Evolutionary conservation across 352 stramenopile species (phyloP).

Genomic region (Globisporangium abappressorium): DNA sequence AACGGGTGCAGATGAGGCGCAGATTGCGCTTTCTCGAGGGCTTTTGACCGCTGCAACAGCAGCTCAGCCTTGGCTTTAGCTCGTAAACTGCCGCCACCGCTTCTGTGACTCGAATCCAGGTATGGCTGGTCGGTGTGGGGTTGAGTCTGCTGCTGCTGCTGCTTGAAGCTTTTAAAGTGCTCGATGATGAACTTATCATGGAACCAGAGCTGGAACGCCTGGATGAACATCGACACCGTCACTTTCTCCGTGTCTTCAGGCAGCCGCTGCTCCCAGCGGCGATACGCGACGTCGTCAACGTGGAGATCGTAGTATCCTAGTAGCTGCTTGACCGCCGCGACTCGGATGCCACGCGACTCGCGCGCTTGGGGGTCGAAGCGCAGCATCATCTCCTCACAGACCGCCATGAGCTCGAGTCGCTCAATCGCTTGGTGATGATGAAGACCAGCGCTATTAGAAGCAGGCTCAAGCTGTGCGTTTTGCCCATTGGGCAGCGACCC

Average conservation of each 20-base stretch:
- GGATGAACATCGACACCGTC: conserved; percentile 36
- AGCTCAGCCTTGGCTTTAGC: background rate
- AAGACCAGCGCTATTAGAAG: background rate
- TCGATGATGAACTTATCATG: conserved; percentile 41
- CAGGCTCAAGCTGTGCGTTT: background rate
- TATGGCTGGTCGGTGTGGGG: conserved; percentile 6
- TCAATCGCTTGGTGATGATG: background rate
- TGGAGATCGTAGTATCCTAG: conserved; percentile 38
- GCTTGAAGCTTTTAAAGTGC: conserved; percentile 20
- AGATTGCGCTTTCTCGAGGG: conserved; percentile 27
- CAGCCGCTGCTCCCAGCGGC: conserved; percentile 59
- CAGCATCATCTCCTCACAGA: conserved; percentile 46
- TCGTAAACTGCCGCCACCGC: background rate
- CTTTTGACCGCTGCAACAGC: background rate
- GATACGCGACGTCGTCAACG: conserved; percentile 38
- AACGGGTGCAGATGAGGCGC: conserved; percentile 43
- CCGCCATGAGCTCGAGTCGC: conserved; percentile 40
- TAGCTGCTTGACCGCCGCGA: conserved; percentile 36
- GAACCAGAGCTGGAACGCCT: conserved; percentile 56
- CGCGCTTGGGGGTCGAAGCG: conserved; percentile 39
- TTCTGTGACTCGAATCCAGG: background rate
- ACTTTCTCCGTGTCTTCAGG: conserved; percentile 26
- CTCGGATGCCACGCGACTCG: conserved; percentile 29
- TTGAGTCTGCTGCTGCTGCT: conserved; percentile 7
- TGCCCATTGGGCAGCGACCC: background rate